Percentiles rank a stretch among this genome's conserved stretches.
These are phyloP conservation scores for Dipodascus geniculatus DNA, from an alignment of 805 yeast species.

Conservation along the genomic window DNA sequence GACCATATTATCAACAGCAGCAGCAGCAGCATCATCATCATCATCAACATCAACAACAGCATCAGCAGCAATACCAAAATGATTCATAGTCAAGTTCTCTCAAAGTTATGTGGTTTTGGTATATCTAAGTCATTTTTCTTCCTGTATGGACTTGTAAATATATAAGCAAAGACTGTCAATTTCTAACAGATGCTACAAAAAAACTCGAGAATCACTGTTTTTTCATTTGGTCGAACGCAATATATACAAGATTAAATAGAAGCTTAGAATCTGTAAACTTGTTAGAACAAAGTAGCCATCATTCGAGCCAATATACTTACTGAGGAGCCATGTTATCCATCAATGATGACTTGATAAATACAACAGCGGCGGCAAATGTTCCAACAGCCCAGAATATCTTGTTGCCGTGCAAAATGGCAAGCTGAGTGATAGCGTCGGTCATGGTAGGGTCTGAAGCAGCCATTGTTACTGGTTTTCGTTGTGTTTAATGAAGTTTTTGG, in stretches of 20 bases:
- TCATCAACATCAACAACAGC: too few species aligned
- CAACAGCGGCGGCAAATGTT: slow-evolving; percentile 21
- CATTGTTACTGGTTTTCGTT: background rate
- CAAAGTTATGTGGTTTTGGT: too few species aligned
- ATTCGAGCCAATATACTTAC: slow-evolving; percentile 12
- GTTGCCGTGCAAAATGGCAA: background rate
- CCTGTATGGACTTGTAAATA: too few species aligned
- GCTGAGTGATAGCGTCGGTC: background rate
- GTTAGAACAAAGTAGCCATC: too few species aligned
- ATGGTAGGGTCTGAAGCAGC: slow-evolving; percentile 1
- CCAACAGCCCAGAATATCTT: slow-evolving; percentile 3
- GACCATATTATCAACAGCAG: background rate
- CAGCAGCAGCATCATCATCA: background rate
- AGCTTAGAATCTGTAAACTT: too few species aligned
- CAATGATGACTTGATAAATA: slow-evolving; percentile 27
- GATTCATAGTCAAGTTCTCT: too few species aligned
- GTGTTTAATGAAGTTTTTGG: background rate
- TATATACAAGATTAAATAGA: background rate
- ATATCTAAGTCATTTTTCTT: too few species aligned
- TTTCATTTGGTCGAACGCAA: background rate
- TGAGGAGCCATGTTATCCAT: slow-evolving; percentile 30
- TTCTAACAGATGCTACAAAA: too few species aligned
- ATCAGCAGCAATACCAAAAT: too few species aligned
- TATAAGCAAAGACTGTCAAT: too few species aligned
- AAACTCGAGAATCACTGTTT: background rate